A percentile compares a stretch with the other conserved stretches of the same genome.
phyloP scores from a whole-genome alignment of 768 basidiomycete genomes.

The Naganishia kalamii region DNA sequence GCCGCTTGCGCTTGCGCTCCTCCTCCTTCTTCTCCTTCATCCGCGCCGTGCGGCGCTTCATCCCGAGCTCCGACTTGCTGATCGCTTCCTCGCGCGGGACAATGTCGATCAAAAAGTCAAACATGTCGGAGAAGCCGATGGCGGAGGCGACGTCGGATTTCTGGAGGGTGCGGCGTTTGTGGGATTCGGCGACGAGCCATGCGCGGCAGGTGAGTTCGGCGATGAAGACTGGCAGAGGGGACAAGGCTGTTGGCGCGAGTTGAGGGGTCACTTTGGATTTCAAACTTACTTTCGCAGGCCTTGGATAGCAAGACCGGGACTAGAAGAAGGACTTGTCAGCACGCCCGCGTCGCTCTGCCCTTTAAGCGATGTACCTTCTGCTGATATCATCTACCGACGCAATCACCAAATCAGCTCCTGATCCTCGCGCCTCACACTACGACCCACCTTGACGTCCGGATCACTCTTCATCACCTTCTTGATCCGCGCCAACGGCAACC shows the following conservation, averaged over 20 bases:
- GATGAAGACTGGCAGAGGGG: constrained; percentile 71
- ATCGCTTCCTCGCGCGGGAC: constrained; percentile 71
- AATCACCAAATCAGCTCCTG: neutral
- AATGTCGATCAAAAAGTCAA: constrained; percentile 95
- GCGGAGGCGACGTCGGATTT: constrained; percentile 91
- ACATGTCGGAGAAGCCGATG: constrained; percentile 84
- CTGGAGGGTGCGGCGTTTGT: constrained; percentile 91
- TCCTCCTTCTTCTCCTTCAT: constrained; percentile 18
- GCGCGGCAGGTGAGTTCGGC: constrained; percentile 92
- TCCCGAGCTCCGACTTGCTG: constrained; percentile 12
- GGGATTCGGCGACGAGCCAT: constrained; percentile 88
- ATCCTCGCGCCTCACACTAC: neutral
- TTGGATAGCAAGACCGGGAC: constrained; percentile 95
- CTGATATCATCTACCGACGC: constrained; percentile 80
- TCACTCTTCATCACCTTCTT: constrained; percentile 99
- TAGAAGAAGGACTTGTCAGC: constrained; percentile 33
- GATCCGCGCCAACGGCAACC: constrained; percentile 85
- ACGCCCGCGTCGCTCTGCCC: neutral
- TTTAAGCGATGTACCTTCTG: constrained; percentile 61
- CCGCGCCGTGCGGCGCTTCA: constrained; percentile 11
- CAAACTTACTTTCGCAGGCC: constrained; percentile 85
- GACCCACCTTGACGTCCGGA: constrained; percentile 67
- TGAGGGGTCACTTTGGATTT: neutral
- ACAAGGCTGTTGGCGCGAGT: neutral
- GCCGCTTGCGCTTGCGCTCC: constrained; percentile 7